Percentiles rank a stretch among this genome's conserved stretches.
Conservation (phyloP, 768 basidiomycete species). For the Rhodotorula diobovata region DNA sequence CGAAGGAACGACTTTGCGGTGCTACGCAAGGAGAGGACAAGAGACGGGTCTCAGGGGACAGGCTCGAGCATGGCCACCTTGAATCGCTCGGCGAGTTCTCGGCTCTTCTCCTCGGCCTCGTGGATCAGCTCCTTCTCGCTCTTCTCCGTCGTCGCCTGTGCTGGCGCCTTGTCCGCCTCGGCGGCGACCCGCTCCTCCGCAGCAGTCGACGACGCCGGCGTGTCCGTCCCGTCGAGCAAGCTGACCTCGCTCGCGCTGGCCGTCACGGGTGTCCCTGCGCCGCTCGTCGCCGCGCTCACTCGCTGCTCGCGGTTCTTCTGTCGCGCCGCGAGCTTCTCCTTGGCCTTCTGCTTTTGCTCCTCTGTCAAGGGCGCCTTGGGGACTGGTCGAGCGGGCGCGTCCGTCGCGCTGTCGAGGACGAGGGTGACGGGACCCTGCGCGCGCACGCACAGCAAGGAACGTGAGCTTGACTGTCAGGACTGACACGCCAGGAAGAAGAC, state of each 20-base stretch:
- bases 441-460: background rate
- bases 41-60: background rate
- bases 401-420: conserved; percentile 36
- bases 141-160: background rate
- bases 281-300: conserved; percentile 46
- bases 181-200: background rate
- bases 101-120: conserved; percentile 4
- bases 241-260: conserved; percentile 43
- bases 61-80: conserved; percentile 11
- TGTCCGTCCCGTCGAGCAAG: background rate
- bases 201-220: no score
- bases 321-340: conserved; percentile 13
- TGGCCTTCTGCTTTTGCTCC: conserved; percentile 26
- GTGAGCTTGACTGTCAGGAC: no score
- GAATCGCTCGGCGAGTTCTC: conserved; percentile 26
- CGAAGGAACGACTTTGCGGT: no score
- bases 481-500: background rate
- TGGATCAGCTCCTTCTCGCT: background rate
- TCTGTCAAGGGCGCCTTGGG: background rate
- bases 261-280: conserved; percentile 18
- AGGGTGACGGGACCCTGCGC: conserved; percentile 41
- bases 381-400: conserved; percentile 10
- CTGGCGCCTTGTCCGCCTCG: no score
- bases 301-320: background rate
- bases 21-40: no score